phyloP scores from a whole-genome alignment of 805 yeast species.

The Yarrowia deformans region DNA sequence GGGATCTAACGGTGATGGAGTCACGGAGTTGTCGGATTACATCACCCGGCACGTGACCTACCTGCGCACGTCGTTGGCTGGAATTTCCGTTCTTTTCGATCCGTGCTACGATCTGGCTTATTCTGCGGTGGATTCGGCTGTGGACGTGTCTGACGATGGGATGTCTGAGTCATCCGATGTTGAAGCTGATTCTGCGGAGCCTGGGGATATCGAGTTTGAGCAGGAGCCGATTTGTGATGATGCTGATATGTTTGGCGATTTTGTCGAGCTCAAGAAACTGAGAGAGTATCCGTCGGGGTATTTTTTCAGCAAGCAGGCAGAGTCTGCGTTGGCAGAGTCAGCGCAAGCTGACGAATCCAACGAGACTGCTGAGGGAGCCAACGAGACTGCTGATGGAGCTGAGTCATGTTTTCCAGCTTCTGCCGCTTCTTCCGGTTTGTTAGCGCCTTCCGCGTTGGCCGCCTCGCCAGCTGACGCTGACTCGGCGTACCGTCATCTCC shows the following conservation, averaged over 20 bases:
- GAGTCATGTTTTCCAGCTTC: no score
- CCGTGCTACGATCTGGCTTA: conserved; percentile 54
- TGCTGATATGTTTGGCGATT: conserved; percentile 40
- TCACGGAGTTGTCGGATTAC: conserved; percentile 57
- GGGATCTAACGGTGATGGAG: background rate
- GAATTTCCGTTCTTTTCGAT: conserved; percentile 75
- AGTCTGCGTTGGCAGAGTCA: no score
- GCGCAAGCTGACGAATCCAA: no score
- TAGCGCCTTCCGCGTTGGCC: conserved; percentile 42
- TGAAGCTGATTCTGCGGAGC: conserved; percentile 31
- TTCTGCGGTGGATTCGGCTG: conserved; percentile 37
- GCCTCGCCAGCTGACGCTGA: conserved; percentile 40
- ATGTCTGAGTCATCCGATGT: conserved; percentile 52
- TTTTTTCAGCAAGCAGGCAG: conserved; percentile 55
- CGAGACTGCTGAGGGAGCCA: no score
- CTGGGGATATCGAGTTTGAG: conserved; percentile 21
- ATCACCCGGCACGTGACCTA: conserved; percentile 63
- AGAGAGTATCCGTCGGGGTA: conserved; percentile 71
- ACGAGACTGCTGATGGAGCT: no score
- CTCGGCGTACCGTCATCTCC: conserved; percentile 59
- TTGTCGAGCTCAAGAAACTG: conserved; percentile 55
- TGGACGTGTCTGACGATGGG: conserved; percentile 50
- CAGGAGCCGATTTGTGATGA: conserved; percentile 27
- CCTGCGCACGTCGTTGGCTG: conserved; percentile 68
- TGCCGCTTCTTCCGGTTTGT: no score